Base-by-base conservation (phyloP, 345 rosid species). In the Litchi chinensis region DNA sequence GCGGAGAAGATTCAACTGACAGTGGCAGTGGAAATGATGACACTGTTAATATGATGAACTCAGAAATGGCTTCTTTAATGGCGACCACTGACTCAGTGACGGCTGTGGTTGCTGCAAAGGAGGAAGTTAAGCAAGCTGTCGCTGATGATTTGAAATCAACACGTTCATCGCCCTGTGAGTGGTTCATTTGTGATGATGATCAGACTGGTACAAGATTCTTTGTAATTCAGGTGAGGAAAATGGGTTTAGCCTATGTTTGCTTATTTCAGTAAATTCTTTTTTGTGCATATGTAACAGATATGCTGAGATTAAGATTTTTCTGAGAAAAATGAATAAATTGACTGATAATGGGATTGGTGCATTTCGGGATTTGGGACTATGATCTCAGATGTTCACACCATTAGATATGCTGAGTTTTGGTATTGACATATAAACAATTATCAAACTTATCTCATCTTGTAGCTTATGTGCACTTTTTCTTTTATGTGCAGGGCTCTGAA, bases 61-160 rank as follows among this genome's bases (percentile, higher is more conserved):
- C 89, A 0, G 89, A 93, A 40, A 83, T 82, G 85, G 90, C 90
- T 16, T 91, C 95, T 82, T 70, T 97, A 16, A 83, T 92, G 87
- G 97, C 97, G 26, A 92, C 99, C 50, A 93, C 98, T 19, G 98
- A 97, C 84, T 94, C 99, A 6, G 93, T 97, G 80, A 94, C 99
- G 1, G 95, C 99, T 0, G 98, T 97, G 65, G 98, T 97, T 64
- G 97, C 99, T 43, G 98, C 97, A 3, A 81, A 94, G 83, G 98
- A 97, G 78, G 98, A 97, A 70, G 95, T 90, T 76, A 97, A 94
- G 85, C 99, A 97, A 74, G 99, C 99, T 18, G 97, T 97, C 21
- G 99, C 98, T 0, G 95, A 97, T 87, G 97, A 89, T 85, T 79
- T 97, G 60, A 93, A 86, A 57, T 94, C 99, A 18, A 86, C 87